Conservation (phyloP, 2,329 filamentous ascomycete genomes). For the Alternaria burnsii region DNA sequence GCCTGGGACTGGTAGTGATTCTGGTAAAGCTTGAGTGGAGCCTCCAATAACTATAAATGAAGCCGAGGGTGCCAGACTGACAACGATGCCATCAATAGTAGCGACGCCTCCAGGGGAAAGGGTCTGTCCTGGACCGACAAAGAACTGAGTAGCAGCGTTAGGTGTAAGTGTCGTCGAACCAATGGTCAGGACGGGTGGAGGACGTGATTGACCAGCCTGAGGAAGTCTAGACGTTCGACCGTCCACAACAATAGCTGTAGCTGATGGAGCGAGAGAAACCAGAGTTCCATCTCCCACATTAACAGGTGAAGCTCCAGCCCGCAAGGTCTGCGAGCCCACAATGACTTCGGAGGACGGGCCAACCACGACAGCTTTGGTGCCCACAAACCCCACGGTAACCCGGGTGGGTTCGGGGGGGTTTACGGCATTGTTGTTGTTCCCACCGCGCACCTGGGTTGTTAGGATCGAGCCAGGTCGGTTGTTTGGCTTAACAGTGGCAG, state of each 20-base stretch:
- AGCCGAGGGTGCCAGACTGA: constrained; percentile 53
- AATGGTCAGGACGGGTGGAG: constrained; percentile 52
- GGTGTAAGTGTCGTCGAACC: constrained; percentile 52
- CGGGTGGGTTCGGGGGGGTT: constrained; percentile 21
- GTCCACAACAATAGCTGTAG: constrained; percentile 40
- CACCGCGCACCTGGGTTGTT: constrained; percentile 12
- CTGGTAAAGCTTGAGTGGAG: constrained; percentile 44
- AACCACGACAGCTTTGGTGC: constrained; percentile 39
- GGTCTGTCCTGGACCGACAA: constrained; percentile 50
- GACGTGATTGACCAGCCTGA: constrained; percentile 14
- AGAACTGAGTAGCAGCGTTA: constrained; percentile 58
- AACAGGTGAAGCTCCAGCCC: constrained; percentile 46
- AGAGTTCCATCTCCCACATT: constrained; percentile 45
- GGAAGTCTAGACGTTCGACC: constrained; percentile 39
- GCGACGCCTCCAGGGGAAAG: constrained; percentile 52
- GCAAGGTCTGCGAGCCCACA: constrained; percentile 47
- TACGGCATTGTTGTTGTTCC: constrained; percentile 6
- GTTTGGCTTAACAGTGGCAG: constrained; percentile 6
- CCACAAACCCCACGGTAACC: constrained; percentile 38
- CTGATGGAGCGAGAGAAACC: constrained; percentile 42
- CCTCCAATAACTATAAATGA: constrained; percentile 53
- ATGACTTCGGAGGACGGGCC: constrained; percentile 45
- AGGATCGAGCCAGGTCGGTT: constrained; percentile 8
- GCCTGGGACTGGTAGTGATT: constrained; percentile 6
- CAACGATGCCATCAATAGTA: constrained; percentile 49